Evolutionary conservation across 495 filamentous ascomycete species (phyloP), one percentile per base, ranked within the genome.

Genomic region (Neurospora tetraspora): DNA sequence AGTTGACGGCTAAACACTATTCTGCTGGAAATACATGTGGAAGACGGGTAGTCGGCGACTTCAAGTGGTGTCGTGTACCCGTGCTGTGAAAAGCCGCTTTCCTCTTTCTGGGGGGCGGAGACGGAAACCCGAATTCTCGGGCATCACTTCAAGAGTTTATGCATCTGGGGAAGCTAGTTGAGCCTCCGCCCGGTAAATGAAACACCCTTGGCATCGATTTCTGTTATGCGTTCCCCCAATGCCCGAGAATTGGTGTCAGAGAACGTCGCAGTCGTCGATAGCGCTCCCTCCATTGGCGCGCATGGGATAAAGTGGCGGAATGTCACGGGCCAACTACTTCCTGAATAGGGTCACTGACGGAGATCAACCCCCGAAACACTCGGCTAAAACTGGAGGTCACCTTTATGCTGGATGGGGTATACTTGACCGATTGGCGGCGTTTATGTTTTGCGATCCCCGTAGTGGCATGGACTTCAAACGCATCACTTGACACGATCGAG

Each of bases 371-470:
- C 39, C 31, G 53, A 14, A 53, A 53, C 43, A 37, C 18, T 70
- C 74, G 74, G 74, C 70, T 76, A 76, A 76, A 31, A 61, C 23
- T 14, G 23, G 23, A 61, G 12, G 53, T 31, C 23, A 61, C 27
- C 14, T 31, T 61, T 4, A 53, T 34, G 11, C 47, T 18, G 6
- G 6, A 14, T 23, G 39, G 4, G n/a, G 69, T 69, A 73, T 71
- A 42, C 20, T 65, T 31, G 74, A 61, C 39, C 45, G 69, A 71
- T 47, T 71, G 39, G 18, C 5, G 72, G 69, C 69, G 39, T 68
- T 59, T 10, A 7, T 71, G 36, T 73, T 53, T 53, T 40, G 71
- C 65, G 72, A n/a, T 70, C 45, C 45, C 72, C 72, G 71, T 43
- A 45, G 43, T 38, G 38, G 18, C n/a, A 27, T 69, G 39, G 27